phyloP scores from a whole-genome alignment of 2,329 filamentous ascomycete genomes.

The Hysterium pulicare region DNA sequence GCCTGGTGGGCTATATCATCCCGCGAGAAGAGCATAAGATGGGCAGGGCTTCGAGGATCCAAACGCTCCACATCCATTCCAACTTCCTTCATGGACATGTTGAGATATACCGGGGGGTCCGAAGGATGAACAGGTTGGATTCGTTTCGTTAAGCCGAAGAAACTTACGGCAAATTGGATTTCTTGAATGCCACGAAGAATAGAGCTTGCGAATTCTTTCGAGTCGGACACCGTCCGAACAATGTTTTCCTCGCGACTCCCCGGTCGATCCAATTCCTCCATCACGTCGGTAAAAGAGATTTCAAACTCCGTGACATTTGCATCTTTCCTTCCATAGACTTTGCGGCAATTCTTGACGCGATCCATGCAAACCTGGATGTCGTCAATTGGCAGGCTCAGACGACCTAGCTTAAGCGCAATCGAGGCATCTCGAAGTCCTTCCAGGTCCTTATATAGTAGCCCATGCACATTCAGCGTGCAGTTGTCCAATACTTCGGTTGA shows the following conservation, averaged over 20 bases:
- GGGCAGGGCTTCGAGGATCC: constrained; percentile 87
- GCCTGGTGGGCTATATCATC: constrained; percentile 95
- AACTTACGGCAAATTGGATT: constrained; percentile 91
- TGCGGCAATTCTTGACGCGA: constrained; percentile 50
- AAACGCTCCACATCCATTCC: constrained; percentile 89
- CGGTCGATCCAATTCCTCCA: constrained; percentile 68
- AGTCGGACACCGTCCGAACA: constrained; percentile 82
- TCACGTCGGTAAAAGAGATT: constrained; percentile 67
- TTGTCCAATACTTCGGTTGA: constrained; percentile 86
- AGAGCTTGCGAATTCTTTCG: constrained; percentile 86
- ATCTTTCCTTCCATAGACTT: constrained; percentile 11
- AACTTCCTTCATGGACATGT: constrained; percentile 92
- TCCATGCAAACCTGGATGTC: constrained; percentile 67
- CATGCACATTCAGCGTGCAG: constrained; percentile 84
- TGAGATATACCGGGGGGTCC: constrained; percentile 72
- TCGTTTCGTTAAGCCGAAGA: constrained; percentile 80
- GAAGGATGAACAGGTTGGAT: constrained; percentile 65
- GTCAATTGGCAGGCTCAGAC: constrained; percentile 86
- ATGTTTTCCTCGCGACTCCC: constrained; percentile 66
- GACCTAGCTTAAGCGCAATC: constrained; percentile 84
- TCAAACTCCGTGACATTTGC: constrained; percentile 43
- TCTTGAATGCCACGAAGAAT: constrained; percentile 91
- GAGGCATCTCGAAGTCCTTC: constrained; percentile 88
- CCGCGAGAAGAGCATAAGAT: constrained; percentile 96
- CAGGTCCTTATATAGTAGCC: constrained; percentile 77